Base-by-base conservation (phyloP, 441 rosid genomes). In the Aquilaria agallochum region DNA sequence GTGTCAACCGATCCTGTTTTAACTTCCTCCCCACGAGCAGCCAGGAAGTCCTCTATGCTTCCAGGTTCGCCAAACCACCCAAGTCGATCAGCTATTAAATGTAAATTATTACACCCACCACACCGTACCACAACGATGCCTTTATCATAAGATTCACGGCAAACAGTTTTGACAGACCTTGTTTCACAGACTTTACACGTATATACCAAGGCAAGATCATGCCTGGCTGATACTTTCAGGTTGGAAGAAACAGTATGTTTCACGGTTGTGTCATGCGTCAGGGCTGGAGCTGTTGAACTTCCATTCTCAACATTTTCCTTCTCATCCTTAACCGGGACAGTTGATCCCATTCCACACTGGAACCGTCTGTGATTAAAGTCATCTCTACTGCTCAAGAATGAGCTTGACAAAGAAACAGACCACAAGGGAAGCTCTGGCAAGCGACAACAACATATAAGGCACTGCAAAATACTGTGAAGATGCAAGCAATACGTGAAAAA, bases 41-140 rank as follows among this genome's bases (percentile, higher is more conserved):
- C 86, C 6, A 89, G 82, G 67, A 84, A 77, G 31, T 92, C 92
- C 75, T 92, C 96, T 2, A 92, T 63, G 65, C 90, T 86, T 64
- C 92, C 89, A 0, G 96, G 89, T 58, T 88, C 79, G 45, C 98
- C 98, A 45, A 92, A 92, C 98, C 89, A 86, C 42, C 98, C 98
- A 12, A 73, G 82, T 33, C 76, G 90, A 70, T 89, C 98, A 5
- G 96, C 85, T 53, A 92, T 88, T 78, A 92, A 79, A 77, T 92
- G 98, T 3, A 88, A 79, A 65, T 90, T 90, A 67, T 84, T 74
- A 59, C 98, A 92, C 2, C 98, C 94, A 33, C 82, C 68, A 67
- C 98, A 92, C 1, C 87, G 77, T 20, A 78, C 96, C 53, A 89
- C 89, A 64, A 92, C 98, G 58, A 92, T 88, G 0, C 98, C 96